Percentiles rank a stretch among this genome's conserved stretches.
Conservation (phyloP, 352 stramenopile genomes). For the Pythium rhizo-oryzae region DNA sequence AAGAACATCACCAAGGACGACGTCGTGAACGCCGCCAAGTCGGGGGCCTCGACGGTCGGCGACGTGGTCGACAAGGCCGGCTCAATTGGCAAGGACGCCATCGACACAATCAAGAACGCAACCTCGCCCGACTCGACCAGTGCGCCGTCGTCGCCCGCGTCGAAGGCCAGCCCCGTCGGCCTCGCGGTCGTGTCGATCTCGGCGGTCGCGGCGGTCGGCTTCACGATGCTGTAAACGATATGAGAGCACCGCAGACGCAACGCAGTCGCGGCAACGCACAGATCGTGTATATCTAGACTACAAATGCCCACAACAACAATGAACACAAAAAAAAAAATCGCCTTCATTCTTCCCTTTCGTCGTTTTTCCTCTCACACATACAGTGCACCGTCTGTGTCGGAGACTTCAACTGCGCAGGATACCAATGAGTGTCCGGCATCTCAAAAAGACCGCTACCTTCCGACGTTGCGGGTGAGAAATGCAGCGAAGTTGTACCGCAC, state of each 20-base stretch:
- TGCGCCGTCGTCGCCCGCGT: neutral
- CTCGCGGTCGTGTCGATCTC: constrained; percentile 16
- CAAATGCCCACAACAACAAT: neutral
- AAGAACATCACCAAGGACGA: constrained; percentile 14
- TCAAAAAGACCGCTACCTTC: too few species aligned
- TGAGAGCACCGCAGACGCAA: too few species aligned
- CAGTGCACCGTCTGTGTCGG: too few species aligned
- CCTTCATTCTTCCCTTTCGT: too few species aligned
- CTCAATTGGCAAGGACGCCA: constrained; percentile 14
- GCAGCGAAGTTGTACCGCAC: too few species aligned
- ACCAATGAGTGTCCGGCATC: too few species aligned
- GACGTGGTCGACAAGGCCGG: constrained; percentile 16
- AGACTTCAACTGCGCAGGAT: too few species aligned
- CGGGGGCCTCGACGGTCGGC: constrained; percentile 16
- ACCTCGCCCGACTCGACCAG: neutral
- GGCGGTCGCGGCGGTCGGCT: constrained; percentile 21
- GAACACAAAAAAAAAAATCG: too few species aligned
- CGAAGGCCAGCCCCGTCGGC: neutral
- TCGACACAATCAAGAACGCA: constrained; percentile 22
- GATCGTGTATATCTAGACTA: neutral
- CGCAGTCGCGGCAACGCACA: too few species aligned
- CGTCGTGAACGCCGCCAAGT: constrained; percentile 15
- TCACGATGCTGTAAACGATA: constrained; percentile 27
- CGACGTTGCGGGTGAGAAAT: too few species aligned
- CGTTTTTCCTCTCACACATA: too few species aligned